Percentiles rank a stretch among this genome's conserved stretches.
These are phyloP conservation scores for Candida coquimbonensis DNA, from an alignment of 805 yeast genomes.

Conservation along the genomic window DNA sequence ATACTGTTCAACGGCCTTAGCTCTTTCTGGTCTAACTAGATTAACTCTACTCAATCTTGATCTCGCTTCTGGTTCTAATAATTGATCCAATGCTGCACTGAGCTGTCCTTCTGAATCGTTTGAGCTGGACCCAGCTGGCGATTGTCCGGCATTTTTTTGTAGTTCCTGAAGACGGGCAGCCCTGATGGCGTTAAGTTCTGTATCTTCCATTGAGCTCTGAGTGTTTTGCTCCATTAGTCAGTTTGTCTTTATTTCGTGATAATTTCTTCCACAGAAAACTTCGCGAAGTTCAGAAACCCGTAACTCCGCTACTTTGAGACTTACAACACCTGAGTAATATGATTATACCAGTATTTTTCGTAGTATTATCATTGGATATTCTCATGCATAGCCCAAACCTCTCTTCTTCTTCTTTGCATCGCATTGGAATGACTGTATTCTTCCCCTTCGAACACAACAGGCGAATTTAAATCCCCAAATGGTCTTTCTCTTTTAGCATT, in stretches of 20 bases:
- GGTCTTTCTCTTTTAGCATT: conserved; percentile 29
- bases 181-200: conserved; percentile 83
- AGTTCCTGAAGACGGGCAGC: conserved; percentile 88
- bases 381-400: conserved; percentile 18
- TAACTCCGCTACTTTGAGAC: no score
- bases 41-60: conserved; percentile 83
- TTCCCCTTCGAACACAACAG: conserved; percentile 29
- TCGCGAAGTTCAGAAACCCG: background rate
- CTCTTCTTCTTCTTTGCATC: conserved; percentile 21
- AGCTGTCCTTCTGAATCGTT: background rate
- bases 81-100: conserved; percentile 45
- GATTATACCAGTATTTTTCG: background rate
- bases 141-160: conserved; percentile 45
- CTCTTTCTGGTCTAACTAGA: conserved; percentile 88
- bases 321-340: no score
- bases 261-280: background rate
- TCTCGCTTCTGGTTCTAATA: conserved; percentile 75
- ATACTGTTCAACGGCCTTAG: conserved; percentile 78
- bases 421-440: conserved; percentile 22
- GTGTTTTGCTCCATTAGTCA: no score
- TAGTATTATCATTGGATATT: background rate
- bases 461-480: conserved; percentile 34
- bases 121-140: background rate
- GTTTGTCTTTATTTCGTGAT: no score
- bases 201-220: conserved; percentile 58